Base-by-base conservation (phyloP, 495 filamentous ascomycete species). In the Neurospora sp. region DNA sequence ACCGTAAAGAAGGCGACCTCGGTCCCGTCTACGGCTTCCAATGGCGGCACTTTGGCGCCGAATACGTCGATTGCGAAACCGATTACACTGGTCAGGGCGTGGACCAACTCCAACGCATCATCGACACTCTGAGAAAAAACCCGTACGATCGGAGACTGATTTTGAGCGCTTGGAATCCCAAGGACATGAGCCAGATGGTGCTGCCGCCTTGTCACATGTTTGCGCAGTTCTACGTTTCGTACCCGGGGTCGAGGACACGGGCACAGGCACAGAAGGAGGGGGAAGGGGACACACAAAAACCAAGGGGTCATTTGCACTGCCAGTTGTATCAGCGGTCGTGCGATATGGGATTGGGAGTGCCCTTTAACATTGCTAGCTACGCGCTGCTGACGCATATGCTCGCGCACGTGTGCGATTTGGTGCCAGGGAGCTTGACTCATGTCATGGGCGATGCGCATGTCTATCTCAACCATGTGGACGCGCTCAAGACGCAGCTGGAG, bases 121-220 rank as follows among this genome's bases (percentile, higher is more conserved):
- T 99, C 37, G 82, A 93, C 73, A 97, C 95, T 82, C 84, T 98
- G 27, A 89, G 87, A 76, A 87, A 89, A 4, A 92, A 89, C 76
- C 96, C 96, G 0, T 96, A 93, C 78, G 96, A 98, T 79, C 88
- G 96, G 2, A 84, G 96, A 38, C 92, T 99, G 75, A 93, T 99
- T 75, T 86, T 99, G 72, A 91, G 86, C 72, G 96, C 96, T 1
- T 99, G 96, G 96, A 98, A 98, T 79, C 93, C 93, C 4, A 87
- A 88, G 6, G 96, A 97, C 80, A 77, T 99, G 77, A 83, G 82
- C 69, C 90, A 92, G 81, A 99, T 98, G 96, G 96, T 94, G 3
- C 86, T 99, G 23, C 96, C 96, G 75, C 96, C 96, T 5, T 99
- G 96, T 79, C 96, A 98, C 81, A 97, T 99, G 96, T 97, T 99